Evolutionary conservation across 1,284 basidiomycete species (phyloP).

Genomic region (Pyrrhoderma noxium): DNA sequence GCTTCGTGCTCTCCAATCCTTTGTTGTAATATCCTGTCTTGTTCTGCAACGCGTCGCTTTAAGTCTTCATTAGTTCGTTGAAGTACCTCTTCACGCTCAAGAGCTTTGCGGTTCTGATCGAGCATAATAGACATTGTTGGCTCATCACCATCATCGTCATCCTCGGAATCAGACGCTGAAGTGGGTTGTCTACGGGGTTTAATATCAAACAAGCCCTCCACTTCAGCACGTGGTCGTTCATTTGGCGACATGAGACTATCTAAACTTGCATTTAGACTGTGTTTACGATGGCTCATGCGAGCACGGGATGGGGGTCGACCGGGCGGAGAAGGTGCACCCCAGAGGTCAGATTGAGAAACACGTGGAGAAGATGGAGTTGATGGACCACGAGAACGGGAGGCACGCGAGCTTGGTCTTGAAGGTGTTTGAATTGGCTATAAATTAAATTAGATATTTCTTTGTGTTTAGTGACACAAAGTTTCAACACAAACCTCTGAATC

Average conservation of each 20-base stretch:
- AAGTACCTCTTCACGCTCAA: constrained; percentile 62
- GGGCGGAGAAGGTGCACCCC: constrained; percentile 32
- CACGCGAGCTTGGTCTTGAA: constrained; percentile 35
- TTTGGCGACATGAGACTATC: constrained; percentile 10
- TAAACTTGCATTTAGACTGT: constrained; percentile 19
- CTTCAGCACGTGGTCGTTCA: constrained; percentile 2
- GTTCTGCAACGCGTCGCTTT: constrained; percentile 61
- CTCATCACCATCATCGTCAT: constrained; percentile 38
- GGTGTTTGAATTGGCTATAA: constrained; percentile 23
- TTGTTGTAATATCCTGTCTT: constrained; percentile 58
- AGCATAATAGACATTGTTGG: constrained; percentile 47
- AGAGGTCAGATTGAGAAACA: constrained; percentile 21
- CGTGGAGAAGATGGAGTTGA: constrained; percentile 60
- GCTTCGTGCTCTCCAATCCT: constrained; percentile 67
- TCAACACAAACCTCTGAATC: constrained; percentile 56
- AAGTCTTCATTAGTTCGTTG: constrained; percentile 70
- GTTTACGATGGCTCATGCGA: constrained; percentile 38
- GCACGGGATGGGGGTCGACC: constrained; percentile 55
- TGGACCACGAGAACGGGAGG: constrained; percentile 41
- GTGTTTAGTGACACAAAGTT: background rate
- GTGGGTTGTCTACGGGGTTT: constrained; percentile 17
- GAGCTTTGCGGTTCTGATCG: constrained; percentile 56
- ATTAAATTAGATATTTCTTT: background rate
- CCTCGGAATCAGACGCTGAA: constrained; percentile 38
- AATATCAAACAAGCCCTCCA: background rate